Evolutionary conservation across 2,329 filamentous ascomycete genomes (phyloP).

Genomic region (Colletotrichum spinosum): DNA sequence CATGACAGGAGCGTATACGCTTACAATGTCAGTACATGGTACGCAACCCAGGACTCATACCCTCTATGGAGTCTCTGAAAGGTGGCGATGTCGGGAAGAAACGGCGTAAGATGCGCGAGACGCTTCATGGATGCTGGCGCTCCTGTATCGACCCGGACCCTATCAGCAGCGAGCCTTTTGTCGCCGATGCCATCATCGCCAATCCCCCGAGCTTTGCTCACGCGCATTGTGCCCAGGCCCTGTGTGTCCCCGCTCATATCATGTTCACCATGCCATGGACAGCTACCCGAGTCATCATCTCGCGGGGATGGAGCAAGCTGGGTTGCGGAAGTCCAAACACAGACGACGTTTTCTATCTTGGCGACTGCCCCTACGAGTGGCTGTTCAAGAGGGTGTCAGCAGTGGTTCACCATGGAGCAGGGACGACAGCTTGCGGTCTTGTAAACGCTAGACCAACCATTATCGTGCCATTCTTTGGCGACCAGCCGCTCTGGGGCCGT

Average conservation of each 20-base stretch:
- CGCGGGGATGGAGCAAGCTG: slow-evolving; percentile 45
- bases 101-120: slow-evolving; percentile 43
- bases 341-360: slow-evolving; percentile 58
- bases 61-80: slow-evolving; percentile 42
- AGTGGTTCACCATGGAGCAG: slow-evolving; percentile 70
- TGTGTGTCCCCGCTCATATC: slow-evolving; percentile 57
- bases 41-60: slow-evolving; percentile 46
- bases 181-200: slow-evolving; percentile 62
- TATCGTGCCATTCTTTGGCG: slow-evolving; percentile 64
- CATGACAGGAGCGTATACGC: slow-evolving; percentile 42
- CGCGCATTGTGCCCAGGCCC: slow-evolving; percentile 57
- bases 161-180: slow-evolving; percentile 49
- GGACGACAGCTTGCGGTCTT: slow-evolving; percentile 68
- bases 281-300: slow-evolving; percentile 70
- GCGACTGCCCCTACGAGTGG: slow-evolving; percentile 68
- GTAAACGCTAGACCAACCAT: slow-evolving; percentile 62
- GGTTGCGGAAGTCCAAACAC: slow-evolving; percentile 27
- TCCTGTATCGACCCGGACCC: slow-evolving; percentile 45
- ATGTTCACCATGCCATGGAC: slow-evolving; percentile 79
- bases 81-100: slow-evolving; percentile 44
- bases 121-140: slow-evolving; percentile 45
- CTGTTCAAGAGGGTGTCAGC: slow-evolving; percentile 65
- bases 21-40: slow-evolving; percentile 43
- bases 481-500: slow-evolving; percentile 57
- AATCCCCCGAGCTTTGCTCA: slow-evolving; percentile 62